Conservation (phyloP, 345 rosid species). For the Corchorus olitorius region DNA sequence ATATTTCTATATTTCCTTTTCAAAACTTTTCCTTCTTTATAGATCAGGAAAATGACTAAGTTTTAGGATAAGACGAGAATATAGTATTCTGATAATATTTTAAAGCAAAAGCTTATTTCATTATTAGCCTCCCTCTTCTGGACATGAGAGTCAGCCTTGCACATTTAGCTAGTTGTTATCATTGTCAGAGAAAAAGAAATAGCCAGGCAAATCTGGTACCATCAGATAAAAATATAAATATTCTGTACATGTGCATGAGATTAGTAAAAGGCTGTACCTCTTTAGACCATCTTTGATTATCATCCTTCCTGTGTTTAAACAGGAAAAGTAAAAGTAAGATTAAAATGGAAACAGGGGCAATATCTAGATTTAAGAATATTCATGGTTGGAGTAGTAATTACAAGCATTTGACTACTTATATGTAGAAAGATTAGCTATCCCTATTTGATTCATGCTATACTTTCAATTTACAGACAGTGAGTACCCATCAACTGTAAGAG, state of each 20-base stretch:
- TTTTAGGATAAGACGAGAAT: neutral
- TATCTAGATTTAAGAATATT: neutral
- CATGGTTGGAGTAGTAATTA: neutral
- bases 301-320: neutral
- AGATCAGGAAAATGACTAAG: neutral
- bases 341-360: neutral
- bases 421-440: neutral
- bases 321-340: neutral
- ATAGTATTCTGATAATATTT: constrained; percentile 5
- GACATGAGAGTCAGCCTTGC: neutral
- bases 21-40: neutral
- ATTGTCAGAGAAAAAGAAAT: neutral
- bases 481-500: neutral
- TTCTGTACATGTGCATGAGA: neutral
- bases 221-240: neutral
- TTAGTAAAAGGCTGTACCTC: neutral
- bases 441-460: neutral
- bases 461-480: neutral
- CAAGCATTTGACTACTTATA: neutral
- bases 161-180: neutral
- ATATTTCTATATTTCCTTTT: neutral
- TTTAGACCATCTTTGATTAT: neutral
- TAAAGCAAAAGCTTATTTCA: neutral
- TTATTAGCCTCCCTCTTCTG: neutral
- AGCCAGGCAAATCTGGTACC: neutral